Evolutionary conservation across 129 eudicot genomes (phyloP).

Genomic region (Helichrysum umbraculigerum): DNA sequence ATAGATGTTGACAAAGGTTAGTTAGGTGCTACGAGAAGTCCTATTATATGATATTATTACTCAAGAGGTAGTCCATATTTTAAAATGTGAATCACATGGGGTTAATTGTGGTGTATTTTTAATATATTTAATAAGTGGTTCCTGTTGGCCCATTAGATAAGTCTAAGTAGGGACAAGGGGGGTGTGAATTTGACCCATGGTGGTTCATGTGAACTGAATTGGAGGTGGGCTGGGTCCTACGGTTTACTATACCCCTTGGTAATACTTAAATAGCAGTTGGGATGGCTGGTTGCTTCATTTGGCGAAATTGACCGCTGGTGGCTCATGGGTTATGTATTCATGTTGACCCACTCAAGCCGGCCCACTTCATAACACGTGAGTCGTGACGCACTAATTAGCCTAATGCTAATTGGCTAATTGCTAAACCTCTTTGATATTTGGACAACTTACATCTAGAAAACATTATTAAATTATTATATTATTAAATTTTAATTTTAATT

Average conservation of each 20-base stretch:
- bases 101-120: conserved; percentile 4
- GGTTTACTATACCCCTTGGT: background rate
- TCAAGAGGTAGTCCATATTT: conserved; percentile 3
- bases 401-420: no score
- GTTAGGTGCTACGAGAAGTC: conserved; percentile 20
- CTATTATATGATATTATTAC: background rate
- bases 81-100: conserved; percentile 30
- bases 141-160: background rate
- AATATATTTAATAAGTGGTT: background rate
- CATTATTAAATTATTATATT: no score
- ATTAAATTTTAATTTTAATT: no score
- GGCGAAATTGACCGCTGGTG: conserved; percentile 21
- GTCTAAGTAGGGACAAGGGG: background rate
- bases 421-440: no score
- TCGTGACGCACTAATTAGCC: background rate
- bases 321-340: conserved; percentile 15
- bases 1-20: conserved; percentile 21
- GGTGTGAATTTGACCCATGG: background rate
- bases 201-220: conserved; percentile 34
- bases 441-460: no score
- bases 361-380: conserved; percentile 16
- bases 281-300: conserved; percentile 8
- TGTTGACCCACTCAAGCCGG: background rate
- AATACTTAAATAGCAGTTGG: conserved; percentile 14
- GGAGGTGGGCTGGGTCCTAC: conserved; percentile 30